These are phyloP conservation scores for Panaeolus cyanescens DNA, from an alignment of 768 basidiomycete genomes.

Conservation along the genomic window DNA sequence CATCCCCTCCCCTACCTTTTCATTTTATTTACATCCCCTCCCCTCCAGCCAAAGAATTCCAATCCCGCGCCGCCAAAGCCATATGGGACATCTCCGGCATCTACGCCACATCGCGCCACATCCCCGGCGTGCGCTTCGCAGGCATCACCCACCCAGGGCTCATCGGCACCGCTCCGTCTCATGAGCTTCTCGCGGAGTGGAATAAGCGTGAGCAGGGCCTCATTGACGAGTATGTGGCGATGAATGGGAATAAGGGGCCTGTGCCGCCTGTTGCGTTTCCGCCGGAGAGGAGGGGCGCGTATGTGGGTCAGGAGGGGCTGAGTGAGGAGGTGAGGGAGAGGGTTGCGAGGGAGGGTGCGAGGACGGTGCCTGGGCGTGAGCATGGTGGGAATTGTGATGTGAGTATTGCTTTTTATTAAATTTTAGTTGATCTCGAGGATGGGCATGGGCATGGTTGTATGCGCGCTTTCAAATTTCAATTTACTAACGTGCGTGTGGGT, in stretches of 20 bases:
- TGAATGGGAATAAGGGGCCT: too few relatives aligned
- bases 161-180: constrained; percentile 76
- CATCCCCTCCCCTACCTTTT: too few relatives aligned
- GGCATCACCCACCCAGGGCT: constrained; percentile 78
- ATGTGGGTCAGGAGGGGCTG: constrained; percentile 73
- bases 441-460: too few relatives aligned
- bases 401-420: constrained; percentile 17
- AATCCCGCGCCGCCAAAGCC: constrained; percentile 73
- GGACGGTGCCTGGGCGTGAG: constrained; percentile 77
- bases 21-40: too few relatives aligned
- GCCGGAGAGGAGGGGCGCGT: constrained; percentile 59
- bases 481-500: too few relatives aligned
- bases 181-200: constrained; percentile 74
- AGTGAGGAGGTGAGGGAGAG: constrained; percentile 44
- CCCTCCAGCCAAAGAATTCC: constrained; percentile 59
- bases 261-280: constrained; percentile 70
- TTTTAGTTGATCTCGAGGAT: neutral
- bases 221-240: constrained; percentile 56
- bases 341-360: constrained; percentile 66
- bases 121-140: constrained; percentile 79
- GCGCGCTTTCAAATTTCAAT: too few relatives aligned
- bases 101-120: constrained; percentile 74
- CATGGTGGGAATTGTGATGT: constrained; percentile 81
- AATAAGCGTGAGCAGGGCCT: constrained; percentile 70
- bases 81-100: constrained; percentile 82